Percentiles rank a stretch among this genome's conserved stretches.
Evolutionary conservation across 306 rosid genomes (phyloP).

Genomic region (barrel medic (Medicago truncatula)): DNA sequence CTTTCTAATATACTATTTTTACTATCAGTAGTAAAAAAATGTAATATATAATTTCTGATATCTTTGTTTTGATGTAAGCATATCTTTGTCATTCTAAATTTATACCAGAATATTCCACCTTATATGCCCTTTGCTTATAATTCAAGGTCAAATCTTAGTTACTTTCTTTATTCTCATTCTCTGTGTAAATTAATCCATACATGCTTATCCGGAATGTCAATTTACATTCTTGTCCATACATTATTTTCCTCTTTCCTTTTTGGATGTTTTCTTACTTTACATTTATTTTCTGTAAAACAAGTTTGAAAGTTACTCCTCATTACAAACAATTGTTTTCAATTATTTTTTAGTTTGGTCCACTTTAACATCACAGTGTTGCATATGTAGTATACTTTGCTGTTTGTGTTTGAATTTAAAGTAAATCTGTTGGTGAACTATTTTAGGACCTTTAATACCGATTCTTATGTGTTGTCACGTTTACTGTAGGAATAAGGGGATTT

Average conservation of each 20-base stretch:
- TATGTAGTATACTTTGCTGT: background rate
- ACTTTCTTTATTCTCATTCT: too few species aligned
- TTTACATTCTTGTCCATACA: too few species aligned
- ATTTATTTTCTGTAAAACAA: too few species aligned
- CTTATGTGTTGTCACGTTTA: conserved; percentile 7
- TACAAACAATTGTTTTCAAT: background rate
- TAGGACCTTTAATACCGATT: conserved; percentile 10
- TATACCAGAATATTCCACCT: background rate
- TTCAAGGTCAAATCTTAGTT: too few species aligned
- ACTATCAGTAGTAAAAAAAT: background rate
- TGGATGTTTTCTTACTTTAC: too few species aligned
- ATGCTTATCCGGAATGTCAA: background rate
- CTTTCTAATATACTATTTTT: background rate
- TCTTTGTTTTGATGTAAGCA: background rate
- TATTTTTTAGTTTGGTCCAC: too few species aligned
- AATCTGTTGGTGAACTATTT: background rate
- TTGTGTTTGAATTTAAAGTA: too few species aligned
- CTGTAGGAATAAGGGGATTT: conserved; percentile 54
- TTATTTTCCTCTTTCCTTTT: too few species aligned
- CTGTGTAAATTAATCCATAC: background rate
- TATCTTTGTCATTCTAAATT: background rate
- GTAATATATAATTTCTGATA: background rate
- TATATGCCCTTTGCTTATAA: background rate
- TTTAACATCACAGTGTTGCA: too few species aligned
- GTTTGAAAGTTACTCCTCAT: background rate